Base-by-base conservation (phyloP, 805 yeast species). In the Blastobotrys chiropterorum region DNA sequence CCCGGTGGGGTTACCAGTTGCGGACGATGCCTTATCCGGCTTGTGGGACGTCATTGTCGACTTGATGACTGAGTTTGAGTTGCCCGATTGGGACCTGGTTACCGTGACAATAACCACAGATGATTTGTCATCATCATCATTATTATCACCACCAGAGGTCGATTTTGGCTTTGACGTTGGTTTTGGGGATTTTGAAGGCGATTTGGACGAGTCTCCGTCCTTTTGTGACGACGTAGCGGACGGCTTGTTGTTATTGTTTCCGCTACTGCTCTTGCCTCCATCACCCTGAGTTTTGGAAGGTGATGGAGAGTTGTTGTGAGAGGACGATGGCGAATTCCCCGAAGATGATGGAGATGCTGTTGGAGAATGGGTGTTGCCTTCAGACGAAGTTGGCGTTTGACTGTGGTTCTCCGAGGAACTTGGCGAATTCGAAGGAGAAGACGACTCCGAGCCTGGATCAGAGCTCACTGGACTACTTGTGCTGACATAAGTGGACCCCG, bases 1-100 rank as follows among this genome's bases (percentile, higher is more conserved):
- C 4, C 64, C 56, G 4, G 63, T 20, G 19, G 54, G 19, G 13
- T 56, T 19, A 8, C 44, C 22, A 14, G 52, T 40, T 4, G 53
- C 38, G 34, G 53, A 43, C 19, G 57, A 42, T 19, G 21, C 39
- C 17, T 17, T 17, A 19, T 21, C 34, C 3, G 48, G 40, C 20
- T 38, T 13, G 3, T 26, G 7, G 6, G 44, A 13, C 17, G 50
- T 26, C 19, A 44, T 22, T 3, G 46, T 41, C 20, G 46, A 38
- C 13, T 19, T 30, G 38, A 44, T 26, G 16, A 26, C 30, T 13
- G 47, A 44, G 7, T 26, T 44, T 4, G 34, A 26, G 34, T 26
- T 20, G 16, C 21, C 47, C 47, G 31, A 6, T 17, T 20, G 20
- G 5, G 19, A 7, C 13, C 38, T 34, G 11, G 48, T 46, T 3